Evolutionary conservation across 805 yeast species (phyloP).

Genomic region (Wickerhamomyces ciferrii): DNA sequence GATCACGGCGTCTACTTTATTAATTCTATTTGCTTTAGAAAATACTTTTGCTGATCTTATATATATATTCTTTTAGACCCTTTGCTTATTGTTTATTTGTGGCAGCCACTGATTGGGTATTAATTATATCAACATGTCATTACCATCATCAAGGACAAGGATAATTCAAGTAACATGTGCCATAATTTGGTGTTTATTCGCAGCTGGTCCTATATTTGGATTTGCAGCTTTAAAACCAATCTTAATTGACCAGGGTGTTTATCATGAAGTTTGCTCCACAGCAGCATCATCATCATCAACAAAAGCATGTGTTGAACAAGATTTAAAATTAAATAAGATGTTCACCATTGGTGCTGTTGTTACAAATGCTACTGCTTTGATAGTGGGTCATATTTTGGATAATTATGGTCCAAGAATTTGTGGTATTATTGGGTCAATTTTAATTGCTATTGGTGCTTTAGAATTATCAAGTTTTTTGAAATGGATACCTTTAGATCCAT

Average conservation of each 20-base stretch:
- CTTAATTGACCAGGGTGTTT: constrained; percentile 71
- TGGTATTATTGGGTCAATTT: constrained; percentile 65
- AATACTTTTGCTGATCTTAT: no score
- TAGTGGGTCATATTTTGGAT: constrained; percentile 80
- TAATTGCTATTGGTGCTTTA: constrained; percentile 53
- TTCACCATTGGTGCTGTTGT: constrained; percentile 85
- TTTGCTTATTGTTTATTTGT: neutral
- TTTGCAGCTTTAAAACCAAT: constrained; percentile 93
- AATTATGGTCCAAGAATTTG: constrained; percentile 74
- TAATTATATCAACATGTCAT: neutral
- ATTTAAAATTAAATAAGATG: constrained; percentile 71
- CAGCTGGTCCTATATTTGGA: constrained; percentile 94
- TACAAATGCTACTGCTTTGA: constrained; percentile 76
- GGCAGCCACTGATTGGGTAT: neutral
- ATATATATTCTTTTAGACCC: no score
- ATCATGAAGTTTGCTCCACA: constrained; percentile 30
- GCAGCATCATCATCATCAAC: neutral
- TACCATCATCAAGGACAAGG: constrained; percentile 3
- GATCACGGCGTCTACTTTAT: no score
- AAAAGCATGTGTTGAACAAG: constrained; percentile 66
- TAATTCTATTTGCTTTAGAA: no score
- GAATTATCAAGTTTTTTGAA: constrained; percentile 36
- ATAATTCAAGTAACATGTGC: constrained; percentile 62
- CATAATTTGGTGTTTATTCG: constrained; percentile 77
- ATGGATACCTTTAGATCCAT: constrained; percentile 46